Base-by-base conservation (phyloP, 805 yeast species). In the Sugiyamaella valdiviana region DNA sequence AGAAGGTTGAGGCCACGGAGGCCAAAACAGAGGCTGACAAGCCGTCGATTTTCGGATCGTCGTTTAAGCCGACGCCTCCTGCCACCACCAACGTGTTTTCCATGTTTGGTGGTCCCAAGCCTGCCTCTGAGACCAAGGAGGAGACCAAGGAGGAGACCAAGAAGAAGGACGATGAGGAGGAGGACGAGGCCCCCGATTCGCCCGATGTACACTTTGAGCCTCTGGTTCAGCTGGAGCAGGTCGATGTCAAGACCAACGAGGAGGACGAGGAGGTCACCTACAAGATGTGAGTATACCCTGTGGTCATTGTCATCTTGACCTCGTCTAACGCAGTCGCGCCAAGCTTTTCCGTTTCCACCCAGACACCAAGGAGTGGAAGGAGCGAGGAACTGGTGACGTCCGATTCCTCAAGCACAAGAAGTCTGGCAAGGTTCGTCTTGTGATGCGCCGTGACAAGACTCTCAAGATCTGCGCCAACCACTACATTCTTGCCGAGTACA, bases 401-500 rank as follows among this genome's bases (percentile, higher is more conserved):
- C 88, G 93, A 72, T 87, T 93, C 71, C 80, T 93, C 67, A 77
- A 91, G 74, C 96, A 91, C 75, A 89, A 88, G 70, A 72, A 72
- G 53, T 74, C 87, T 51, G 77, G 79, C 51, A 90, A 88, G 73
- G 87, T 86, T 56, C 84, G 99, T 75, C 71, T 93, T 57, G 76
- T 93, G 65, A 93, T 93, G 99, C 88, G 99, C 80, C 88, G 99
- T 76, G 99, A 93, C 75, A 91, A 91, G 77, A 93, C 98, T 48
- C 79, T 93, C 66, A 93, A 93, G 78, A 84, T 93, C 64, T 93
- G 99, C 71, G 99, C 99, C 61, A 93, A 93, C 76, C 99, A 93
- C 72, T 80, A 80, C 71, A 80, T 66, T 37, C 54, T 57, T 7
- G 81, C 91, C 53, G 95, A 85, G 59, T 87, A 85, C 71, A 78